A percentile compares a stretch with the other conserved stretches of the same genome.
Conservation (phyloP, 306 rosid species). For the Amphicarpaea edgeworthii region DNA sequence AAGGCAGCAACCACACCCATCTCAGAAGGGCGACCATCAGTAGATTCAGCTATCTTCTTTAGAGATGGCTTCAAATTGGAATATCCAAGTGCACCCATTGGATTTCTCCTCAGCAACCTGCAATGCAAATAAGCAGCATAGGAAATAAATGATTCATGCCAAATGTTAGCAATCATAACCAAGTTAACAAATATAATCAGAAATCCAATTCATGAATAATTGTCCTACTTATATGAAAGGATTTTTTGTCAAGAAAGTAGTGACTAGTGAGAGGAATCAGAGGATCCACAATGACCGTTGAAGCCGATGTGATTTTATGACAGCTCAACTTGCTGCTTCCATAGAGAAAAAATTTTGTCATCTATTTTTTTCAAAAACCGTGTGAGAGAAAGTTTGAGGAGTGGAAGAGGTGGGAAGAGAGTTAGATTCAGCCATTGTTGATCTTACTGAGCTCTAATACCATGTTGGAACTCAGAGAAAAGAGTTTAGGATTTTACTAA, state of each 20-base stretch:
- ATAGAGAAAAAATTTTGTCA: too few relatives aligned
- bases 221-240: neutral
- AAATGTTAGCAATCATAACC: slow-evolving; percentile 27
- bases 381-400: too few relatives aligned
- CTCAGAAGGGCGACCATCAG: slow-evolving; percentile 82
- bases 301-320: too few relatives aligned
- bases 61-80: slow-evolving; percentile 72
- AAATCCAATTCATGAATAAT: slow-evolving; percentile 4
- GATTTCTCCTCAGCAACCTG: slow-evolving; percentile 90
- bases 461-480: too few relatives aligned
- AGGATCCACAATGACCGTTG: too few relatives aligned
- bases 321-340: too few relatives aligned
- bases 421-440: too few relatives aligned
- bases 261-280: neutral
- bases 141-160: slow-evolving; percentile 34
- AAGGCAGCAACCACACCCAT: slow-evolving; percentile 90
- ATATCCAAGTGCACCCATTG: slow-evolving; percentile 97
- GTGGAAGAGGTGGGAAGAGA: too few relatives aligned
- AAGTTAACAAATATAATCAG: slow-evolving; percentile 10
- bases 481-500: too few relatives aligned
- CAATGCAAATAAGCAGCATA: slow-evolving; percentile 27
- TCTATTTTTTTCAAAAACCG: too few relatives aligned
- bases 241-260: slow-evolving; percentile 20
- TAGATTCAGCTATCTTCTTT: slow-evolving; percentile 73
- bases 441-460: too few relatives aligned